A percentile compares a stretch with the other conserved stretches of the same genome.
Evolutionary conservation across 2,329 filamentous ascomycete genomes (phyloP).

Genomic region (Fusarium scirpi): DNA sequence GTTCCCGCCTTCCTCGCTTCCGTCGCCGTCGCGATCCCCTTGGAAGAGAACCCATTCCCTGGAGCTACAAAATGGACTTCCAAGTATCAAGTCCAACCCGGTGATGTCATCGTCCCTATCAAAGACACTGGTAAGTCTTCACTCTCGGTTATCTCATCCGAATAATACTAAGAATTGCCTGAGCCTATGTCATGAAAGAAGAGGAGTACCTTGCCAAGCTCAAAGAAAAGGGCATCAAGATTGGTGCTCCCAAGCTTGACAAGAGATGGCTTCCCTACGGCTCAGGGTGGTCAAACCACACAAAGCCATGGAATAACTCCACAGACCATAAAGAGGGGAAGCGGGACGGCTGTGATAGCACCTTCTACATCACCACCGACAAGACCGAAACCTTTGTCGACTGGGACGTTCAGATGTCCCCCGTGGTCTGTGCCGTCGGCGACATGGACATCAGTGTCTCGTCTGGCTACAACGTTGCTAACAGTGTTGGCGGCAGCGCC

Average conservation of each 20-base stretch:
- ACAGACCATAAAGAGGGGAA: not conserved
- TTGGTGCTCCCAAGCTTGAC: not conserved
- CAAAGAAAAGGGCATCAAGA: not conserved
- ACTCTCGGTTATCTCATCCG: rapidly evolving
- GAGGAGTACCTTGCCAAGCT: not conserved
- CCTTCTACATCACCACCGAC: not conserved
- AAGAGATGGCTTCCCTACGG: not conserved
- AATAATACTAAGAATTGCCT: not conserved
- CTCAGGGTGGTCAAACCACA: not conserved
- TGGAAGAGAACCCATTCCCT: constrained; percentile 2
- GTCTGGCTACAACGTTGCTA: not conserved
- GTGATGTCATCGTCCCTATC: not conserved
- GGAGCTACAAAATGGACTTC: not conserved
- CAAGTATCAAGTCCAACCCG: not conserved
- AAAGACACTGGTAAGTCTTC: not conserved
- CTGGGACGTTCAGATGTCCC: constrained; percentile 2
- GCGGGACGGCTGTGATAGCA: not conserved
- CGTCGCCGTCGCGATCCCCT: not conserved
- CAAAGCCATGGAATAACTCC: not conserved
- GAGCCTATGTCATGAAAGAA: not conserved
- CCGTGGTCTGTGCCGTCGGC: not conserved
- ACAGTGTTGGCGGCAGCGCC: not conserved
- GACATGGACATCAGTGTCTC: constrained; percentile 4
- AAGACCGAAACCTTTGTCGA: not conserved
- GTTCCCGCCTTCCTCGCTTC: not conserved